Conservation (phyloP, 805 yeast genomes). For the Kazachstania psychrophila region DNA sequence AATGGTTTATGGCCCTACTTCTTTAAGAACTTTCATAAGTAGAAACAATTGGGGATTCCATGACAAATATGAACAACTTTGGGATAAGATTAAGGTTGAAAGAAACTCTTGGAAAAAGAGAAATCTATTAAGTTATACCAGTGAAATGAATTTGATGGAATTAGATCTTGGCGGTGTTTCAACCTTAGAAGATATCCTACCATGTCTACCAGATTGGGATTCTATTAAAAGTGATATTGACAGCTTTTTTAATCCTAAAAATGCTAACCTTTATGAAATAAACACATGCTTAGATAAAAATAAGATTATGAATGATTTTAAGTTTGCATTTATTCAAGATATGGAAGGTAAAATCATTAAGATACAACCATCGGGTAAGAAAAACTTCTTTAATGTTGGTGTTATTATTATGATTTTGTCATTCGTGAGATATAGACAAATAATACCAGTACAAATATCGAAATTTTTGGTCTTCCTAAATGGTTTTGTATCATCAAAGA, state of each 20-base stretch:
- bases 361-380: conserved; percentile 10
- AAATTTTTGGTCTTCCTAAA: conserved; percentile 15
- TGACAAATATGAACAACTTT: conserved; percentile 14
- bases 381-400: conserved; percentile 24
- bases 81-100: conserved; percentile 21
- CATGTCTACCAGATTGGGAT: conserved; percentile 18
- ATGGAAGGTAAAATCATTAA: conserved; percentile 7
- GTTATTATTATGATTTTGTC: conserved; percentile 20
- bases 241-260: conserved; percentile 11
- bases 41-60: conserved; percentile 13
- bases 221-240: conserved; percentile 8
- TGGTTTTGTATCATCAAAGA: conserved; percentile 25
- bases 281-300: conserved; percentile 12
- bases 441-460: conserved; percentile 15
- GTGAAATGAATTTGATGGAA: conserved; percentile 15
- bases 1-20: conserved; percentile 27
- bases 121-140: conserved; percentile 7
- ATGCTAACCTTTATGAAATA: conserved; percentile 9
- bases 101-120: conserved; percentile 18
- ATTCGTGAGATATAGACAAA: conserved; percentile 9
- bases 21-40: conserved; percentile 14
- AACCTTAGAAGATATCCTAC: conserved; percentile 1
- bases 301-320: conserved; percentile 18
- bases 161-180: background rate
- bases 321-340: conserved; percentile 9